Conservation (phyloP, 768 basidiomycete genomes). For the Lentinula lateritia region DNA sequence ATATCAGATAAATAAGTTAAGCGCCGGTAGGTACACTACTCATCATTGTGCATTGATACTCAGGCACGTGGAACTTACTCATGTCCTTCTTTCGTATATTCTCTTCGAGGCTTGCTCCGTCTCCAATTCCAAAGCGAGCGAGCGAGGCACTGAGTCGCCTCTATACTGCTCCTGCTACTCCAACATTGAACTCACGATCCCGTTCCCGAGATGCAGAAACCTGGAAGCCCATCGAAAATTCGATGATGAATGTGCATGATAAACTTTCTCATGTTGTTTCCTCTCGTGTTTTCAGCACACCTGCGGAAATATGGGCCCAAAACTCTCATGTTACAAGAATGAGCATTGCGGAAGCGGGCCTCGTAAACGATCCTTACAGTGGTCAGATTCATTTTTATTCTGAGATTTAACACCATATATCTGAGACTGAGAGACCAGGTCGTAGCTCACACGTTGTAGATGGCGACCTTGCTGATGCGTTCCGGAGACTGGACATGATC, state of each 20-base stretch:
- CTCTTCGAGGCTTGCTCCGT: background rate
- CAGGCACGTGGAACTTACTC: too few relatives aligned
- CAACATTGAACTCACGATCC: background rate
- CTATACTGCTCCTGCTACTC: background rate
- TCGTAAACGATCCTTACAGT: conserved; percentile 39
- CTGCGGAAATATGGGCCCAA: conserved; percentile 37
- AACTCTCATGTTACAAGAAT: conserved; percentile 19
- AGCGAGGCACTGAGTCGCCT: background rate
- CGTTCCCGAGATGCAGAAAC: too few relatives aligned
- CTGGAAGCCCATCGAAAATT: too few relatives aligned
- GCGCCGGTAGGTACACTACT: too few relatives aligned
- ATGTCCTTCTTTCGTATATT: background rate
- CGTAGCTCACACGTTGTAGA: conserved; percentile 47
- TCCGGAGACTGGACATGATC: conserved; percentile 42
- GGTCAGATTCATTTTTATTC: conserved; percentile 26
- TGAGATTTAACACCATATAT: background rate
- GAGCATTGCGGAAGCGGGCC: background rate
- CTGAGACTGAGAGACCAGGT: conserved; percentile 32
- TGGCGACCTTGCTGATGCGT: conserved; percentile 42
- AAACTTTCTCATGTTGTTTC: background rate
- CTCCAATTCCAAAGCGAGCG: background rate
- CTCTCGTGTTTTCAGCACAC: background rate
- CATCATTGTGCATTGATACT: too few relatives aligned
- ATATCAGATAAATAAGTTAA: background rate
- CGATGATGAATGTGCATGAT: background rate